These are phyloP conservation scores for Diplocarpon rosae DNA, from an alignment of 2,329 filamentous ascomycete genomes.

Conservation along the genomic window DNA sequence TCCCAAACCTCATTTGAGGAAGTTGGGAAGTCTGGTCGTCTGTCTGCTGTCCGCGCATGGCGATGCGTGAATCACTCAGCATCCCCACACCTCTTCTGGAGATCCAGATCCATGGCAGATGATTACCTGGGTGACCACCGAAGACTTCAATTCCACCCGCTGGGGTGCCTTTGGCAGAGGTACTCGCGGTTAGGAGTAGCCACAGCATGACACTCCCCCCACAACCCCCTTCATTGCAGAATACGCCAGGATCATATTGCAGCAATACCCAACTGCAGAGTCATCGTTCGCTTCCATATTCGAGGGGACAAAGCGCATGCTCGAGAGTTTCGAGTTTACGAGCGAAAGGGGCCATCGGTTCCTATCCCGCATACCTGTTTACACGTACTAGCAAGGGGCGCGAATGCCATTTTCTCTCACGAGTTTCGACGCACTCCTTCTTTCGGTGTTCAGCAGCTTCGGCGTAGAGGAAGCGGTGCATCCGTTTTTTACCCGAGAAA, in stretches of 20 bases:
- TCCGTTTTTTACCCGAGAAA: conserved; percentile 21
- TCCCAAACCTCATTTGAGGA: too few species aligned
- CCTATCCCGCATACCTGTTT: conserved; percentile 37
- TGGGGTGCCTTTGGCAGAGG: conserved; percentile 45
- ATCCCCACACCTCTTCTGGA: too few species aligned
- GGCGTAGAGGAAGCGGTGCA: conserved; percentile 25
- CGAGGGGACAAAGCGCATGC: conserved; percentile 23
- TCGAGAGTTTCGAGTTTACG: conserved; percentile 27
- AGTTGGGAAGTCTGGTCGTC: conserved; percentile 44
- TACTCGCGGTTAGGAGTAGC: conserved; percentile 37
- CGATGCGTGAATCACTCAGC: background rate
- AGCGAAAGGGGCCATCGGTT: conserved; percentile 30
- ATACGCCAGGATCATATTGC: conserved; percentile 22
- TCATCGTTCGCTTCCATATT: conserved; percentile 29
- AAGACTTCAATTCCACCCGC: conserved; percentile 21
- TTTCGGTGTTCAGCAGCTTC: conserved; percentile 26
- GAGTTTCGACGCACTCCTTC: conserved; percentile 35
- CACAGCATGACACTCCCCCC: conserved; percentile 49
- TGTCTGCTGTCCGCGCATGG: conserved; percentile 30
- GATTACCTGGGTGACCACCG: too few species aligned
- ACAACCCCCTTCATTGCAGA: conserved; percentile 41
- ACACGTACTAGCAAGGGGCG: conserved; percentile 27
- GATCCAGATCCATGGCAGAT: too few species aligned
- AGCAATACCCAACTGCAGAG: conserved; percentile 23
- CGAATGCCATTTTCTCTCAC: conserved; percentile 33